These are phyloP conservation scores for Stemphylium beticola DNA, from an alignment of 2,329 filamentous ascomycete species.

Conservation along the genomic window DNA sequence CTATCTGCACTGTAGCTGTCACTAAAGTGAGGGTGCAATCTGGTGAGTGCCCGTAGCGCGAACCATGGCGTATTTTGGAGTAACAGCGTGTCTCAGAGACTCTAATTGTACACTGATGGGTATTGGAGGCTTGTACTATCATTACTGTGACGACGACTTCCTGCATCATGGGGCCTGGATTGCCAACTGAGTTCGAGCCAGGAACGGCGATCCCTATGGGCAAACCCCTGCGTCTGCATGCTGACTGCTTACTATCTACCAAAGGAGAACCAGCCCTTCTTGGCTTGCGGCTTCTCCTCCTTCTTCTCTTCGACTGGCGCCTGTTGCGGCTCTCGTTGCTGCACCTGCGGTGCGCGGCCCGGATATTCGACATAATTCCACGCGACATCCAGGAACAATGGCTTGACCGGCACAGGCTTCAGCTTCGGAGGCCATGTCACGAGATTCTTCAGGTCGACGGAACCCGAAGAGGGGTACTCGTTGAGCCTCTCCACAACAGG, in stretches of 20 bases:
- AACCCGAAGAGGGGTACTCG: conserved; percentile 72
- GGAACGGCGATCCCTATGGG: conserved; percentile 7
- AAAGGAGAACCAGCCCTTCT: conserved; percentile 60
- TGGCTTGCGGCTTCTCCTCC: conserved; percentile 51
- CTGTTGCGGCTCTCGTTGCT: conserved; percentile 38
- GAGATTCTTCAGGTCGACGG: conserved; percentile 76
- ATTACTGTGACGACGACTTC: background rate
- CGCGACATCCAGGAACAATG: conserved; percentile 92
- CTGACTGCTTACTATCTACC: conserved; percentile 45
- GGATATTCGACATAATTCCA: conserved; percentile 98
- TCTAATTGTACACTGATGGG: background rate
- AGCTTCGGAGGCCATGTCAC: conserved; percentile 87
- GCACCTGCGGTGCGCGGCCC: conserved; percentile 56
- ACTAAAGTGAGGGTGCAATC: conserved; percentile 18
- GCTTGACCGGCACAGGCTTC: conserved; percentile 86
- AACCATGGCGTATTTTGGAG: conserved; percentile 11
- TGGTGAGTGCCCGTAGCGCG: conserved; percentile 16
- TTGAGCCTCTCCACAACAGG: conserved; percentile 77
- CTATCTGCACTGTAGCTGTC: conserved; percentile 16
- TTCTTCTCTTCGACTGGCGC: conserved; percentile 31
- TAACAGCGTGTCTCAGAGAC: conserved; percentile 13
- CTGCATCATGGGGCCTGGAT: background rate
- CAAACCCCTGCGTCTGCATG: conserved; percentile 2
- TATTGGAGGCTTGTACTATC: background rate
- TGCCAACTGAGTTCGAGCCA: conserved; percentile 4